A percentile compares a stretch with the other conserved stretches of the same genome.
These are phyloP conservation scores for Cryptococcus wingfieldii DNA, from an alignment of 1,284 basidiomycete species.

Conservation along the genomic window DNA sequence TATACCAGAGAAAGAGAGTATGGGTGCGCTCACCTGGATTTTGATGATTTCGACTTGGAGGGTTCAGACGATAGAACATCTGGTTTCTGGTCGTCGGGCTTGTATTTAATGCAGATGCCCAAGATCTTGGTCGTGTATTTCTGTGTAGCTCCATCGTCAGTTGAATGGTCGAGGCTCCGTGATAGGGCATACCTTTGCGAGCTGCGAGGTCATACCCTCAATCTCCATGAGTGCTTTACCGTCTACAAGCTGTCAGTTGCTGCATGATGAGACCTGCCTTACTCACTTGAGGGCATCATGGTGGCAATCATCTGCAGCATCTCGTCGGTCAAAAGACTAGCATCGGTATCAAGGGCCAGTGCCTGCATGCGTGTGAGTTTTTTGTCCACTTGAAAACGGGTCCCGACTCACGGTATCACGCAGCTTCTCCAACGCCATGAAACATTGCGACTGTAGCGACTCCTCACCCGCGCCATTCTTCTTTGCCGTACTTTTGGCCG, in stretches of 20 bases:
- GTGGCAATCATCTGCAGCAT: conserved; percentile 38
- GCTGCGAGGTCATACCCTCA: conserved; percentile 26
- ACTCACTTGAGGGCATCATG: conserved; percentile 40
- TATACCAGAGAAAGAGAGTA: conserved; percentile 3
- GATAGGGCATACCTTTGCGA: background rate
- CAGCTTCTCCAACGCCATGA: conserved; percentile 24
- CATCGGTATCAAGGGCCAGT: conserved; percentile 10
- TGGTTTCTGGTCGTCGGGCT: conserved; percentile 1
- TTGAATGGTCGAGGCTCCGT: too few relatives aligned
- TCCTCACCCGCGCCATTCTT: conserved; percentile 3
- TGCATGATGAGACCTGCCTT: background rate
- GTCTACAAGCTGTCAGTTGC: conserved; percentile 13
- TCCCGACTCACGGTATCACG: conserved; percentile 19
- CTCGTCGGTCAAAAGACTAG: conserved; percentile 25
- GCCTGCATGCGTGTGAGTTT: background rate
- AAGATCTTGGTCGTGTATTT: conserved; percentile 12
- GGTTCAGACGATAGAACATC: too few relatives aligned
- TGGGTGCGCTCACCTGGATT: background rate
- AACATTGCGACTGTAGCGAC: conserved; percentile 22
- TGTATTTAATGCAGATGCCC: conserved; percentile 11
- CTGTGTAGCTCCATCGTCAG: background rate
- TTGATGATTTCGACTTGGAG: too few relatives aligned
- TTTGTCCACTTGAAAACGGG: background rate
- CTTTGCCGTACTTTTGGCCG: background rate
- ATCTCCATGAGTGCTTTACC: conserved; percentile 15